Evolutionary conservation across 139 green algal genomes (phyloP).

Genomic region (Picochlorum sp.): DNA sequence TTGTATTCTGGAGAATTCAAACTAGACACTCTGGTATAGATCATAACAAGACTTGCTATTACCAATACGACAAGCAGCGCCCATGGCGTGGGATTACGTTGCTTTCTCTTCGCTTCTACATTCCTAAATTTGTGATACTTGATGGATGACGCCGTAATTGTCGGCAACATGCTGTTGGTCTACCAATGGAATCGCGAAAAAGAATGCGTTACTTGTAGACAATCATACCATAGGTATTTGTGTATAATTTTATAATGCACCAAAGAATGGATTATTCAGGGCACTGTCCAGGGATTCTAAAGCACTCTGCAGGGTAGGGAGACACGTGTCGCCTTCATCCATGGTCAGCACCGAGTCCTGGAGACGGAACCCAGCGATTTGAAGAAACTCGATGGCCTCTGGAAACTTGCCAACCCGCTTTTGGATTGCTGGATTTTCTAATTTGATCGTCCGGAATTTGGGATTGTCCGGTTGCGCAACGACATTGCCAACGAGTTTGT

Average conservation of each 20-base stretch:
- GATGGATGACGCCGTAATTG: background rate
- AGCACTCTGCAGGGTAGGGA: constrained; percentile 47
- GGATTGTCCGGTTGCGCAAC: constrained; percentile 53
- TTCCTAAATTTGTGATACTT: background rate
- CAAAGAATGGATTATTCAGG: constrained; percentile 91
- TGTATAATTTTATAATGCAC: constrained; percentile 46
- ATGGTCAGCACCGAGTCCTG: no score
- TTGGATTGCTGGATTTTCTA: constrained; percentile 79
- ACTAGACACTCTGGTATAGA: background rate
- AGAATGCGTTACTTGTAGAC: background rate
- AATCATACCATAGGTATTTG: background rate
- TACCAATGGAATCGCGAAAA: background rate
- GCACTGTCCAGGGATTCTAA: constrained; percentile 63
- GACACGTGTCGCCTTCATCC: no score
- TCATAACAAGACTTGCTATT: background rate
- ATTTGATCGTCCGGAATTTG: constrained; percentile 79
- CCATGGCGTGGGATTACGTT: background rate
- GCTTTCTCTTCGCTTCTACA: background rate
- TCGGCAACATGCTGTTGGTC: background rate
- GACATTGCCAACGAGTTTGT: constrained; percentile 85
- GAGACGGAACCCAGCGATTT: constrained; percentile 61
- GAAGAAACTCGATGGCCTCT: constrained; percentile 64
- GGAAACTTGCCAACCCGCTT: constrained; percentile 52
- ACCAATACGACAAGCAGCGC: background rate
- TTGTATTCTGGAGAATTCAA: no score